Base-by-base conservation (phyloP, 805 yeast genomes). In the Myxozyma neotropica region DNA sequence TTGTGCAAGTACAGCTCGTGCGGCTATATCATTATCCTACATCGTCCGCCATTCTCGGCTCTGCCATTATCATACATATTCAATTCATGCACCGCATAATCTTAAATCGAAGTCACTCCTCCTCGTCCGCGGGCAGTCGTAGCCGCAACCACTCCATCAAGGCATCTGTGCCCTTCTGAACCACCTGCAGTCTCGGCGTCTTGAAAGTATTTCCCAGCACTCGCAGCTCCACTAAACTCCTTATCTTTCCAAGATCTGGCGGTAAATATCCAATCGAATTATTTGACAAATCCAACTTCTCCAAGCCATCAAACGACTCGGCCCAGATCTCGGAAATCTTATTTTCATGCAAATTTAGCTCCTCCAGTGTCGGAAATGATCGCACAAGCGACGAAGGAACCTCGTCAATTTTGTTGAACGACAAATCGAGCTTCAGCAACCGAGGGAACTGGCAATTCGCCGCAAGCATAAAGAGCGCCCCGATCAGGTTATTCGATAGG, bases 101-200 rank as follows among this genome's bases (percentile, higher is more conserved):
- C n/a, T n/a, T n/a, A n/a, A n/a, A n/a, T n/a, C n/a, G n/a, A n/a
- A n/a, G n/a, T n/a, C n/a, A n/a, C n/a, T 23, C 15, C 21, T 39
- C 35, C 10, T 44, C 57, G 0, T 61, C 60, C 4, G 46, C 64
- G 4, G 65, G 62, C 13, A 62, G 24, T 29, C 64, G 44, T 54
- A 55, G 29, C 24, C 55, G 17, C 24, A 62, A 40, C 66, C 66
- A 62, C 40, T 62, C 58, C 64, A 62, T 33, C 38, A 62, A 27
- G 21, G 64, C 61, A 26, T 62, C 66, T 15, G 66, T 62, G 12
- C 66, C 66, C 31, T 62, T 62, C 53, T 62, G 52, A 8, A 62
- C 64, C 17, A 62, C 24, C 35, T 62, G 64, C 53, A 55, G 43
- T 35, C 66, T 40, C 33, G 66, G 66, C 21, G 56, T 42, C 40